Conservation (phyloP, 2,329 filamentous ascomycete genomes). For the Capronia epimyces region DNA sequence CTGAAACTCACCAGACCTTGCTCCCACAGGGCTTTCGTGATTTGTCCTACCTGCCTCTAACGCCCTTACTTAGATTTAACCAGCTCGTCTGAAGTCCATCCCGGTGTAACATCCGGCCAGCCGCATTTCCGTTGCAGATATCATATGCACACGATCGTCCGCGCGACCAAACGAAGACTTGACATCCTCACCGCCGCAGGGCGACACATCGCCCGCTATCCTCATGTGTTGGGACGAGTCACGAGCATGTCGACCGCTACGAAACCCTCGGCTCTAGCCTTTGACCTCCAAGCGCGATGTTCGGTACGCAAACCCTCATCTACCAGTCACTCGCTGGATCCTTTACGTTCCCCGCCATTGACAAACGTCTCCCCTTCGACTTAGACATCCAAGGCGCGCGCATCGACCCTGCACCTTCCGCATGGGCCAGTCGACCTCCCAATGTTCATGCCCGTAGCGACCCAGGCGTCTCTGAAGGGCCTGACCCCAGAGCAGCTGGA, state of each 20-base stretch:
- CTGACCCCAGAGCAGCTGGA: conserved; percentile 88
- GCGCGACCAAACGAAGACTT: conserved; percentile 14
- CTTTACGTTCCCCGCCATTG: conserved; percentile 11
- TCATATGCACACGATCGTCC: conserved; percentile 19
- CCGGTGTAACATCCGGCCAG: conserved; percentile 16
- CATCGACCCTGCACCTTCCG: conserved; percentile 78
- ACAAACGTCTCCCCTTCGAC: conserved; percentile 10
- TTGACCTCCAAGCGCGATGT: conserved; percentile 71
- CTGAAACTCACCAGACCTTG: background rate
- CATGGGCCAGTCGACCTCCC: conserved; percentile 88
- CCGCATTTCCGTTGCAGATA: conserved; percentile 13
- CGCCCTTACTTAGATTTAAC: background rate
- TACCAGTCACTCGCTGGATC: conserved; percentile 2
- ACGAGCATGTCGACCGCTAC: conserved; percentile 24
- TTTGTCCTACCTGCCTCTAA: background rate
- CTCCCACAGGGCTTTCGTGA: background rate
- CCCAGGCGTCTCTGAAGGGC: conserved; percentile 91
- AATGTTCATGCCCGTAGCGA: conserved; percentile 98
- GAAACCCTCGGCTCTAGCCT: conserved; percentile 59
- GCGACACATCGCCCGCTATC: conserved; percentile 3
- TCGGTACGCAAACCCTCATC: conserved; percentile 56
- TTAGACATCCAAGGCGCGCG: conserved; percentile 89
- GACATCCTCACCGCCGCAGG: conserved; percentile 24
- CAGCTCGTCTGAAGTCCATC: conserved; percentile 8
- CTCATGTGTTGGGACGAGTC: conserved; percentile 21